Evolutionary conservation across 2,329 filamentous ascomycete species (phyloP), one percentile per base, ranked within the genome.

Genomic region (Sclerotinia minor): DNA sequence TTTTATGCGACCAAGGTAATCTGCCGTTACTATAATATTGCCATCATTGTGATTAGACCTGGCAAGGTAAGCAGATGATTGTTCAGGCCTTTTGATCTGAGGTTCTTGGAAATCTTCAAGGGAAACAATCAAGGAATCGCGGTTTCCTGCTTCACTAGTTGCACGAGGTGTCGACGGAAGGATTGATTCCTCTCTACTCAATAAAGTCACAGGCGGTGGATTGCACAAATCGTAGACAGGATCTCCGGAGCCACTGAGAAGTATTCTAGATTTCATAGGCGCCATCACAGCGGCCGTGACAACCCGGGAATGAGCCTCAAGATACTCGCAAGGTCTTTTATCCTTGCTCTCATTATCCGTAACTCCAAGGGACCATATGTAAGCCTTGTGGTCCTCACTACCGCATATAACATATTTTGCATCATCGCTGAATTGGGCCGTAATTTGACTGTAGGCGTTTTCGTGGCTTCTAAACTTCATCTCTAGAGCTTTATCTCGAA

Each of bases 181-280:
- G 63, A 79, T 76, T 21, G 84, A 84, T 74, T 95, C 92, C 26
- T 89, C 87, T 35, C 89, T 85, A 72, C 90, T 93, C 70, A 94
- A 83, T 24, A 98, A 82, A 8, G 88, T 94, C 21, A 98, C 88
- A 0, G 94, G 93, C 0, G 94, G 95, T 6, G 95, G 95, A 73
- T 98, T 98, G 82, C 95, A 98, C 1, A 98, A 83, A 74, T 97
- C 94, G 77, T 93, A 99, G n/a, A 99, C 86, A 1, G 95, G 94
- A 76, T 99, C 75, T 38, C 92, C 91, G 0, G 93, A 96, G 19
- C 86, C 85, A 63, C 90, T 89, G 0, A 99, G 84, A 2, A 95
- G 82, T 75, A 91, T 89, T 68, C 92, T 87, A 15, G 92, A 93
- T 74, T 87, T 87, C 0, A 86, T 85, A 0, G 95, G 94, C 0